These are phyloP conservation scores for Scenedesmus sp. DNA, from an alignment of 163 green algal species.

Conservation along the genomic window DNA sequence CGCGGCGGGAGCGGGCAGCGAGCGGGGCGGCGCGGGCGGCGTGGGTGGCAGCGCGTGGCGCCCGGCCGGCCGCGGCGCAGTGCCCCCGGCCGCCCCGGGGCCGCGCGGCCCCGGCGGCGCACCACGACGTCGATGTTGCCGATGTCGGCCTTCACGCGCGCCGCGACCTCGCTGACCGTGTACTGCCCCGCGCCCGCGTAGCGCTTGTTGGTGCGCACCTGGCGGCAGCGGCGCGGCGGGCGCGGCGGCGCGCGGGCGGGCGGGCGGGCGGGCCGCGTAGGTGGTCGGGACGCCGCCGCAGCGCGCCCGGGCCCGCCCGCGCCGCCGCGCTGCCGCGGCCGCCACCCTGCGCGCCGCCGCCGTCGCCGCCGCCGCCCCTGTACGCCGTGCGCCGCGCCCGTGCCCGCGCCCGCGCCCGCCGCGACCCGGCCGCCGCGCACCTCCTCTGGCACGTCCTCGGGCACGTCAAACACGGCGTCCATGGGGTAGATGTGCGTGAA, in stretches of 20 bases:
- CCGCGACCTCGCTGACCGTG: constrained; percentile 92
- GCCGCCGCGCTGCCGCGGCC: too few species aligned
- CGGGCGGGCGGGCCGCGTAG: too few species aligned
- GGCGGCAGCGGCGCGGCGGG: too few species aligned
- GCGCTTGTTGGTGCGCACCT: constrained; percentile 95
- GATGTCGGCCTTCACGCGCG: constrained; percentile 82
- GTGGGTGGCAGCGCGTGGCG: not conserved
- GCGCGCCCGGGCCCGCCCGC: too few species aligned
- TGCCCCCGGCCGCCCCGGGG: too few species aligned
- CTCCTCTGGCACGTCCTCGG: constrained; percentile 96
- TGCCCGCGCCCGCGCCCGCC: constrained; percentile 5
- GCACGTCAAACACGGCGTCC: constrained; percentile 98
- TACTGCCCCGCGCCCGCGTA: constrained; percentile 89
- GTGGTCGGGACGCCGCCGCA: too few species aligned
- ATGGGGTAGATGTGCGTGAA: constrained; percentile 97
- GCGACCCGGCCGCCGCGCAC: too few species aligned
- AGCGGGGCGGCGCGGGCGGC: not conserved
- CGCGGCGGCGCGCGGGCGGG: too few species aligned
- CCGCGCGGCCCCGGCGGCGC: not conserved
- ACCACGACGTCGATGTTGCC: constrained; percentile 97
- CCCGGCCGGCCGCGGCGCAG: too few species aligned
- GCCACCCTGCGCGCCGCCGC: too few species aligned
- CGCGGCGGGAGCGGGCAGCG: not conserved
- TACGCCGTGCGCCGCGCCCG: too few species aligned
- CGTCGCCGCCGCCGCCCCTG: too few species aligned